Evolutionary conservation across 225 moss, liverwort and hornwort species (phyloP), one percentile per base, ranked within the genome.

Genomic region (Pseudoscleropodium purum): DNA sequence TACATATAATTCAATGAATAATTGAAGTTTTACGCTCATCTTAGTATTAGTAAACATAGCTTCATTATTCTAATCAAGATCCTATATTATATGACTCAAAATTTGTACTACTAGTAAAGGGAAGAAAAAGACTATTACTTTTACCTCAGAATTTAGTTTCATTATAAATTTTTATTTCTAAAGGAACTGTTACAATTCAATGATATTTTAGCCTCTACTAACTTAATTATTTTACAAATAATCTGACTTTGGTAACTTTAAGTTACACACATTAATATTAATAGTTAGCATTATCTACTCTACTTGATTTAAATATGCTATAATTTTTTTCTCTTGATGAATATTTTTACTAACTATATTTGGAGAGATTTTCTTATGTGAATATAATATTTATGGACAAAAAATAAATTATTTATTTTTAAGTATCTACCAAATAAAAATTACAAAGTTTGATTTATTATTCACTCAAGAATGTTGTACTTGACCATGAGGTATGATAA

Each of bases 401-500:
- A 37, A 39, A 69, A 69, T 11, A 3, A 23, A 23, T 21, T n/a
- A 0, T 24, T 4, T 39, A 39, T 25, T 39, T 11, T 70, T 1
- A 70, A 70, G 24, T 24, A 70, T 14, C 14, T 14, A 39, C 5
- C 70, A 39, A 70, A 70, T 68, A 4, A 21, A 12, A 37, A 7
- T 24, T 39, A 39, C 69, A 39, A 24, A 39, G 12, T 39, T 23
- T 70, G 23, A 24, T 70, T 24, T 39, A 7, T 39, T 39, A 4
- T 70, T n/a, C 13, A 70, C 13, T 70, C 24, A 70, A 70, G 2
- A 70, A 70, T 70, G 7, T 70, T 70, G n/a, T 24, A 39, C 1
- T 10, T 23, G 0, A 39, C 7, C 0, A n/a, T 4, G 0, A 1
- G 1, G 4, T n/a, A n/a, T 4, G 0, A 24, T 23, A n/a, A 7